Conservation (phyloP, 352 stramenopile species). For the Hyaloperonospora arabidopsidis region DNA sequence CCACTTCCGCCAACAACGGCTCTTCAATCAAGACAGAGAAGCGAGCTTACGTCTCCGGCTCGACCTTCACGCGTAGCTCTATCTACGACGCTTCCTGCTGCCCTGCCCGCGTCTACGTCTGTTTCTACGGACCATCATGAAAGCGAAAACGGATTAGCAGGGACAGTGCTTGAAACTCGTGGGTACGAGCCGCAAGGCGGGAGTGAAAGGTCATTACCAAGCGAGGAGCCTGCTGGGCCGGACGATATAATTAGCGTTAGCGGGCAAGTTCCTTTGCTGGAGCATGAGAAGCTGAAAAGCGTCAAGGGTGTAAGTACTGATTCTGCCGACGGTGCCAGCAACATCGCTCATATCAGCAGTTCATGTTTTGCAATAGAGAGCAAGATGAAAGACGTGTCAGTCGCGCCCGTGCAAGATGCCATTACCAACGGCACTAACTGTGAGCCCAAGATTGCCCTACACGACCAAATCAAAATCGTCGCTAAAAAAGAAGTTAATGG, state of each 20-base stretch:
- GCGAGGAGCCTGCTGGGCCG: constrained; percentile 5
- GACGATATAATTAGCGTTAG: not conserved
- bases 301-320: not conserved
- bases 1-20: constrained; percentile 2
- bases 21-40: constrained; percentile 11
- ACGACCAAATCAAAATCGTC: not conserved
- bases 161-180: not conserved
- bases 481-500: not conserved
- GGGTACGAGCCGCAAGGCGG: constrained; percentile 1
- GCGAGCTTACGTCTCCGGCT: constrained; percentile 8
- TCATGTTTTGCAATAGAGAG: not conserved
- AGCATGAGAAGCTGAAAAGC: constrained; percentile 1
- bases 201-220: constrained; percentile 1
- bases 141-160: not conserved
- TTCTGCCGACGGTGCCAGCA: not conserved
- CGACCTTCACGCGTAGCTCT: no score
- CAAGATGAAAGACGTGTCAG: not conserved
- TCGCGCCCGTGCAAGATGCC: not conserved
- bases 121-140: constrained; percentile 6
- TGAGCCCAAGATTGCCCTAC: constrained; percentile 7
- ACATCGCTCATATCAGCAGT: constrained; percentile 3
- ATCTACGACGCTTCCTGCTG: no score
- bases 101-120: constrained; percentile 3
- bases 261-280: not conserved
- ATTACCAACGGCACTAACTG: not conserved